phyloP scores from a whole-genome alignment of 2,329 filamentous ascomycete species.

The Fusarium pilosicola region DNA sequence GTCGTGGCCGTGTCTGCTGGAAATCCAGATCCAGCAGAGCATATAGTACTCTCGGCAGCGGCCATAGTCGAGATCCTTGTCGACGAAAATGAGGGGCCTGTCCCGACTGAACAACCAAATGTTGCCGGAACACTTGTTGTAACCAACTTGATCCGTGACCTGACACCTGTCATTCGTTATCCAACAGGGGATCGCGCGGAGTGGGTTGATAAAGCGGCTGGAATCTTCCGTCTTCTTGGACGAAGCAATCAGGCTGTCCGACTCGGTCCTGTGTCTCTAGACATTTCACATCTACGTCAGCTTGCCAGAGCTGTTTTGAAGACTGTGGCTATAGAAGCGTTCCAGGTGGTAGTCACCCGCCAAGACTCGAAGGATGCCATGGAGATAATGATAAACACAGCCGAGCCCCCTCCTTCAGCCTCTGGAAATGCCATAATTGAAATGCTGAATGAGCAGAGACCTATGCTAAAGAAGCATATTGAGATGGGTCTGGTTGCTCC shows the following conservation, averaged over 20 bases:
- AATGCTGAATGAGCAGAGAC: neutral
- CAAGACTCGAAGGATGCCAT: neutral
- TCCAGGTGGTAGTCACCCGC: neutral
- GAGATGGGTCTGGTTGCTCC: slow-evolving; percentile 2
- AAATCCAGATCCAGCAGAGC: neutral
- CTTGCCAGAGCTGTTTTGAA: neutral
- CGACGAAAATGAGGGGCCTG: neutral
- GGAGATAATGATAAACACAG: neutral
- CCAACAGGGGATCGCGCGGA: neutral
- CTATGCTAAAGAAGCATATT: neutral
- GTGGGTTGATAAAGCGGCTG: neutral
- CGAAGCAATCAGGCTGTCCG: neutral
- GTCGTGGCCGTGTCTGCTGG: slow-evolving; percentile 4
- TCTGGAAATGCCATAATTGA: neutral
- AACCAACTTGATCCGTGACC: neutral
- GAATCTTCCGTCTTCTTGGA: neutral
- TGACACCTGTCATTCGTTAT: neutral
- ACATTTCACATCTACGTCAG: neutral
- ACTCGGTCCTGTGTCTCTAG: slow-evolving; percentile 1
- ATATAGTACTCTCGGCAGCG: neutral
- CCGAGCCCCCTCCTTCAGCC: neutral
- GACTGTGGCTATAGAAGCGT: neutral
- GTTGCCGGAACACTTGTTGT: neutral
- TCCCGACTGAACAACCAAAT: neutral
- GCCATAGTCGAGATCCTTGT: neutral